Evolutionary conservation across 345 rosid species (phyloP).

Genomic region (Citrus trifoliata): DNA sequence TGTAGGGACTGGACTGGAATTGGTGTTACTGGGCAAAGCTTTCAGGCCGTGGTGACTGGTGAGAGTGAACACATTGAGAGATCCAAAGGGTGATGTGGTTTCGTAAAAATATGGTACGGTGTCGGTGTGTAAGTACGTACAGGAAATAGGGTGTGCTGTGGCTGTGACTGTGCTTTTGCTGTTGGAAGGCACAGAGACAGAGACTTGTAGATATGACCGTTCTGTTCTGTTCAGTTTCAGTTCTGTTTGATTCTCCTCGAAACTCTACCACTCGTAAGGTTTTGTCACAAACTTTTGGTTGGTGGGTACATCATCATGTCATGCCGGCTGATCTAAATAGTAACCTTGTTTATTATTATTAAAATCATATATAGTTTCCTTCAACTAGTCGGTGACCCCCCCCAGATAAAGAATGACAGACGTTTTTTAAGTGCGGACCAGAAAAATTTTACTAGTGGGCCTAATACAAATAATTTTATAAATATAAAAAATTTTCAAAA

Average conservation of each 20-base stretch:
- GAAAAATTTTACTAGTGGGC: no score
- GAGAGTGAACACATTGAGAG: background rate
- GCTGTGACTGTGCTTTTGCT: background rate
- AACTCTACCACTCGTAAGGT: background rate
- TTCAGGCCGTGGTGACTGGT: background rate
- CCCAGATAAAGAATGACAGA: no score
- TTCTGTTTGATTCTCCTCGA: slow-evolving; percentile 7
- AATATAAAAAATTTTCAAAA: no score
- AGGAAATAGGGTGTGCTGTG: no score
- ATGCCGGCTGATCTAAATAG: no score
- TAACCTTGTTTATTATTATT: background rate
- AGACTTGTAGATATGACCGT: background rate
- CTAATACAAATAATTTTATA: no score
- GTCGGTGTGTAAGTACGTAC: background rate
- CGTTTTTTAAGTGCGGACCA: no score
- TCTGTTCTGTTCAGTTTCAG: no score
- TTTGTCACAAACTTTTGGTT: background rate
- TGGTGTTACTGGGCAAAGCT: background rate
- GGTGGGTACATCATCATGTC: background rate
- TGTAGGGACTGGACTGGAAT: background rate
- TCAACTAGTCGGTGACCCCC: no score
- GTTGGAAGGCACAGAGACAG: background rate
- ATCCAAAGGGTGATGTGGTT: background rate
- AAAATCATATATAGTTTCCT: no score
- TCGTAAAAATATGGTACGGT: slow-evolving; percentile 1